Evolutionary conservation across 495 filamentous ascomycete species (phyloP), one percentile per base, ranked within the genome.

Genomic region (Penicillium egyptiacum): DNA sequence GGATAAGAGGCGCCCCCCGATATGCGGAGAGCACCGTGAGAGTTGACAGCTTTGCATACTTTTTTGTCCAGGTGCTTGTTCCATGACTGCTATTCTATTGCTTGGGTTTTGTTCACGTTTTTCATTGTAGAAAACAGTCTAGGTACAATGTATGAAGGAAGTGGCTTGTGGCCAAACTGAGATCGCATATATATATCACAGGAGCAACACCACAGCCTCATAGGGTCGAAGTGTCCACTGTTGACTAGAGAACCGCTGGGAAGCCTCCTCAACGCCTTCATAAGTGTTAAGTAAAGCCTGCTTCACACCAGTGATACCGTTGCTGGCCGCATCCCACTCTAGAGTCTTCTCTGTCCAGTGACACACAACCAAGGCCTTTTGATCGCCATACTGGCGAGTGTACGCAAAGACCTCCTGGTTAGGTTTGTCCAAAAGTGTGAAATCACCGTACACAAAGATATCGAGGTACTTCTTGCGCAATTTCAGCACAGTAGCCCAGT

Each of bases 361-460:
- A 25, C 80, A 68, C 44, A 81, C 50, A 8, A 84, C 78, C 51
- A 85, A 31, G 1, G 73, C 75, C 53, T 73, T 77, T 52, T 76
- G 68, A 30, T 71, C 64, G 53, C 73, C 70, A 55, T 67, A 77
- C 47, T 65, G 67, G 28, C 74, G 75, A 16, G 61, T 73, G 50
- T 79, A 85, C 8, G 77, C 75, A 44, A 84, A 79, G 1, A 81
- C 60, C 37, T 77, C 70, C 56, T 79, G 65, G 49, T 72, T 77
- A 4, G 72, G 69, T 0, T 63, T 54, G 54, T 79, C 76, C 2
- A 85, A 60, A 41, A 83, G 64, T 50, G 74, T 67, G 59, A 83
- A 90, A 49, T 76, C 63, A 0, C 86, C 87, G 63, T 88, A 84
- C 1, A 88, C 79, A 46, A 87, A 85, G 12, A 83, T 61, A 39